These are phyloP conservation scores for Aureobasidium leucospermi DNA, from an alignment of 2,329 filamentous ascomycete genomes.

Conservation along the genomic window DNA sequence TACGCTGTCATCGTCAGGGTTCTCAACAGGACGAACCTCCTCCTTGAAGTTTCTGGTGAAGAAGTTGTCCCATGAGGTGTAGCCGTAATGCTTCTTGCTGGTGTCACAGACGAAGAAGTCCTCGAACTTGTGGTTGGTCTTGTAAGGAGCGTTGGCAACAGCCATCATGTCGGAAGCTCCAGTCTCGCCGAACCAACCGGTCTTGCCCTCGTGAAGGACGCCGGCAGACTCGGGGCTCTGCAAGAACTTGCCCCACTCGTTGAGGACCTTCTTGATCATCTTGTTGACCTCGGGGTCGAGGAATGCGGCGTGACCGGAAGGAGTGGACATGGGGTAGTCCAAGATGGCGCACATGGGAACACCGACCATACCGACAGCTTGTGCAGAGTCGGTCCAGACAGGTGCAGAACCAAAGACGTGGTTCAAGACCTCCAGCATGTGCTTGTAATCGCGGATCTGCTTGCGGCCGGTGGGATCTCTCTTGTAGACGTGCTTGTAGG, in stretches of 20 bases:
- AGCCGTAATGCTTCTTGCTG: conserved; percentile 48
- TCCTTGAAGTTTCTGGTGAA: conserved; percentile 55
- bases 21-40: conserved; percentile 52
- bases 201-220: conserved; percentile 29
- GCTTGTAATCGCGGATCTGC: conserved; percentile 58
- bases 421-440: conserved; percentile 61
- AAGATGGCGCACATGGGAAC: conserved; percentile 44
- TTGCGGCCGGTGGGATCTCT: conserved; percentile 54
- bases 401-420: conserved; percentile 39
- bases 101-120: conserved; percentile 57
- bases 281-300: conserved; percentile 46
- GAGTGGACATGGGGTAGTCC: conserved; percentile 53
- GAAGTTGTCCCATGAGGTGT: conserved; percentile 62
- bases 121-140: conserved; percentile 30
- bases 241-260: conserved; percentile 39
- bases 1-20: conserved; percentile 46
- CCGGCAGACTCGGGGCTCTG: conserved; percentile 28
- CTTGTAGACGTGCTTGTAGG: conserved; percentile 51
- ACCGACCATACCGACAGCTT: conserved; percentile 15
- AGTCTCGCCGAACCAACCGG: conserved; percentile 35
- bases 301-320: conserved; percentile 48
- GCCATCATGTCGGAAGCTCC: conserved; percentile 32
- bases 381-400: conserved; percentile 33
- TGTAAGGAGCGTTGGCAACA: conserved; percentile 24
- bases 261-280: conserved; percentile 45